These are phyloP conservation scores for Termitomyces bulborhizus DNA, from an alignment of 768 basidiomycete genomes.

Conservation along the genomic window DNA sequence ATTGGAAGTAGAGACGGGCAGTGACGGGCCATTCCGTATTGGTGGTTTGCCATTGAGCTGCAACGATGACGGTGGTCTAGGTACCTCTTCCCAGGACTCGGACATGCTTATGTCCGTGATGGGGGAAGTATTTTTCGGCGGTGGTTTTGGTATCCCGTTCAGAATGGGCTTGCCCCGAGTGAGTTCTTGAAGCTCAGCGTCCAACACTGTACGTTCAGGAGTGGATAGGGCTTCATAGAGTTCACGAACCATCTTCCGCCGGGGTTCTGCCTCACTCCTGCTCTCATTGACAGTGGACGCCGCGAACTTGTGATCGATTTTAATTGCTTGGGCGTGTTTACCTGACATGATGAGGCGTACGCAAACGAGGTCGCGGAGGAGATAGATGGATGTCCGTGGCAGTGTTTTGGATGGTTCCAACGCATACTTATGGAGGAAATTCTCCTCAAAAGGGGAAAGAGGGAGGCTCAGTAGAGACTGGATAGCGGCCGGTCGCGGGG, in stretches of 20 bases:
- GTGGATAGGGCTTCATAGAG: constrained; percentile 57
- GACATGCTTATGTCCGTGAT: constrained; percentile 30
- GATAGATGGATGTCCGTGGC: constrained; percentile 42
- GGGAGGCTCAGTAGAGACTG: constrained; percentile 61
- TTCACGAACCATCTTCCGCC: constrained; percentile 66
- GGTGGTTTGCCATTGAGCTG: constrained; percentile 7
- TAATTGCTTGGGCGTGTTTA: constrained; percentile 65
- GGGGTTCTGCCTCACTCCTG: constrained; percentile 38
- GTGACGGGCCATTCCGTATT: neutral
- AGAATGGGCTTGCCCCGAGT: constrained; percentile 1
- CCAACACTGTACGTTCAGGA: constrained; percentile 58
- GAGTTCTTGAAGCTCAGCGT: constrained; percentile 45
- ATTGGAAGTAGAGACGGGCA: constrained; percentile 13
- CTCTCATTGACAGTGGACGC: constrained; percentile 33
- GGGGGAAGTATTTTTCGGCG: constrained; percentile 1
- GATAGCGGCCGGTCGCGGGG: constrained; percentile 51
- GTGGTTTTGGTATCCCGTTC: constrained; percentile 8
- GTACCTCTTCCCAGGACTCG: constrained; percentile 64
- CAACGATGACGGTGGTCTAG: constrained; percentile 7
- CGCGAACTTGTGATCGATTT: constrained; percentile 61
- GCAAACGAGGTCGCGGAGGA: constrained; percentile 74
- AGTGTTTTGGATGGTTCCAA: constrained; percentile 46
- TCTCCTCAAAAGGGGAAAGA: constrained; percentile 59
- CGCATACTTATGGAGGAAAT: constrained; percentile 49
- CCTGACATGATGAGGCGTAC: constrained; percentile 73